Evolutionary conservation across 164 flowering plant species (phyloP), one percentile per base, ranked within the genome.

Genomic region (Stephania cephalantha): DNA sequence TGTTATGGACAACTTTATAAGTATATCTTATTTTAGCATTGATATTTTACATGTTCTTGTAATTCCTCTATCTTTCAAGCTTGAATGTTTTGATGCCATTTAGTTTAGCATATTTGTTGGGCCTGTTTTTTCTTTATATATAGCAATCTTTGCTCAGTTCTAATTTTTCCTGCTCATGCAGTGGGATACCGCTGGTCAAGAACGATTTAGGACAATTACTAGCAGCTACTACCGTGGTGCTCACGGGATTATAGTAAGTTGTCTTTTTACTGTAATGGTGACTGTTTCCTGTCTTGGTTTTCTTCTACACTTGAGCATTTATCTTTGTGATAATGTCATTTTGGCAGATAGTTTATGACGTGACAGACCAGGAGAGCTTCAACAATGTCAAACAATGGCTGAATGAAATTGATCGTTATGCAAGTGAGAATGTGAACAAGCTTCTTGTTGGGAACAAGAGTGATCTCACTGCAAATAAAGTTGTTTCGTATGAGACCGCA

Each of bases 121-220:
- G 2, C 42, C 42, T 35, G n/a, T 61, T 4, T 58, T 13, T 58
- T 58, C 22, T 18, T 58, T 61, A 18, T 25, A 4, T 25, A 58
- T 35, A 44, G 48, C 18, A 12, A 35, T 44, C 52, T 11, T 44
- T 5, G 12, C 25, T 44, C 22, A 9, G 8, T 71, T 71, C 50
- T 48, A 18, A 44, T 15, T 18, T 30, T 48, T n/a, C 10, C 3
- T 35, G 55, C 11, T n/a, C 13, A 20, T 65, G 75, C 69, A 90
- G 97, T 91, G 97, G 97, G 97, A 91, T 75, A 91, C 97, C 71
- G 97, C 94, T 46, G 97, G 97, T 31, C 94, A 90, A 87, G 97
- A 91, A 81, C 93, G 97, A 72, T 91, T 91, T 66, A 85, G 97
- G 83, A 91, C 97, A 63, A 90, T 91, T 63, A 91, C 97, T 9